A percentile compares a stretch with the other conserved stretches of the same genome.
Conservation (phyloP, 2,329 filamentous ascomycete species). For the Talaromyces amestolkiae region DNA sequence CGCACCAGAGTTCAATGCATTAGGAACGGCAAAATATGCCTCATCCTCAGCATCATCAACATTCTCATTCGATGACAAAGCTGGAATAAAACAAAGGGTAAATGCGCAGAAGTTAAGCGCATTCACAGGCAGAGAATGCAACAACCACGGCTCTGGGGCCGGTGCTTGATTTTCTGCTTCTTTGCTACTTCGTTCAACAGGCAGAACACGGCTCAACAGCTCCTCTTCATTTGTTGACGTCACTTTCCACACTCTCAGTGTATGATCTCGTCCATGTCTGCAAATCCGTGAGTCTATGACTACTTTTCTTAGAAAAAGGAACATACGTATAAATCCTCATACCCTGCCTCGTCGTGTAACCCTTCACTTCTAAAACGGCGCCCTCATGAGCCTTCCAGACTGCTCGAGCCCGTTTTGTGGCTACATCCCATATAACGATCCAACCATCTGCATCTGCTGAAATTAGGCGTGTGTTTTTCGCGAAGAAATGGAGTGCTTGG, state of each 20-base stretch:
- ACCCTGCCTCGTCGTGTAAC: slow-evolving; percentile 47
- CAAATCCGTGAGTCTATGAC: not conserved
- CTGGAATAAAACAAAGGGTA: slow-evolving; percentile 53
- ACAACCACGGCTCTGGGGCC: slow-evolving; percentile 68
- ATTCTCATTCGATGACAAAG: not conserved
- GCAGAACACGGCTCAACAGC: slow-evolving; percentile 63
- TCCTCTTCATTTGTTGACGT: slow-evolving; percentile 55
- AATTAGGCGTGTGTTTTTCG: slow-evolving; percentile 70
- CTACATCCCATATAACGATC: slow-evolving; percentile 79
- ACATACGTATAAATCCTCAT: slow-evolving; percentile 80
- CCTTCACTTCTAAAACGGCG: slow-evolving; percentile 70
- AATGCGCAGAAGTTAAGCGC: slow-evolving; percentile 95
- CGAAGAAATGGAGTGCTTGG: slow-evolving; percentile 71
- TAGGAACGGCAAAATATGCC: slow-evolving; percentile 75
- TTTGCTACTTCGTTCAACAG: slow-evolving; percentile 60
- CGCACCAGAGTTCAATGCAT: slow-evolving; percentile 69
- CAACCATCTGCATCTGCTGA: slow-evolving; percentile 90
- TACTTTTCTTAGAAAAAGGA: not conserved
- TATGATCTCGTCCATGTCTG: slow-evolving; percentile 88
- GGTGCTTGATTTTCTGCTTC: slow-evolving; percentile 36
- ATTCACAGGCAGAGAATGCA: slow-evolving; percentile 81
- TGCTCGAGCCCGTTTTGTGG: slow-evolving; percentile 73
- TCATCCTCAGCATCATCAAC: slow-evolving; percentile 21
- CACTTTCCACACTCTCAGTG: slow-evolving; percentile 80
- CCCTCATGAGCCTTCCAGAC: slow-evolving; percentile 84